phyloP scores from a whole-genome alignment of 139 green algal genomes.

The Gonium pectorale region DNA sequence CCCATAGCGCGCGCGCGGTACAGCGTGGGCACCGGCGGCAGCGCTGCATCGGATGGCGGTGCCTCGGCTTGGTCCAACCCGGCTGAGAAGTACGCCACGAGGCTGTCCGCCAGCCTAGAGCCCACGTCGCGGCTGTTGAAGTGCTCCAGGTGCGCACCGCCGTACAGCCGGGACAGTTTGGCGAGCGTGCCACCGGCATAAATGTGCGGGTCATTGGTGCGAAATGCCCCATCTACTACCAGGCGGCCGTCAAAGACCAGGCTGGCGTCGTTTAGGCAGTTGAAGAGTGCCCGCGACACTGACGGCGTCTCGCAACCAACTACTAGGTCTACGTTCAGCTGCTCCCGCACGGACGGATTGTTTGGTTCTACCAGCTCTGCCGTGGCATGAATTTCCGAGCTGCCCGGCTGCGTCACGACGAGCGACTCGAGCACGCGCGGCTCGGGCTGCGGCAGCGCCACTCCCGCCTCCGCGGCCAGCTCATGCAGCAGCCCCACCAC shows the following conservation, averaged over 20 bases:
- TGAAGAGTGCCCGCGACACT: slow-evolving; percentile 56
- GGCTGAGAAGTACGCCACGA: slow-evolving; percentile 11
- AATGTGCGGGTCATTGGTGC: slow-evolving; percentile 69
- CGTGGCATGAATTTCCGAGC: slow-evolving; percentile 66
- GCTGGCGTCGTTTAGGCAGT: slow-evolving; percentile 60
- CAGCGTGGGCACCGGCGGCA: neutral
- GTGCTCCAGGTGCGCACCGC: slow-evolving; percentile 56
- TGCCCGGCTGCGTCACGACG: slow-evolving; percentile 24
- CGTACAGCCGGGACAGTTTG: slow-evolving; percentile 69
- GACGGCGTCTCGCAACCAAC: slow-evolving; percentile 57
- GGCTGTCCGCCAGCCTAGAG: slow-evolving; percentile 50
- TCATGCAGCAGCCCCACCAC: slow-evolving; percentile 44
- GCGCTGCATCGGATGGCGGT: neutral
- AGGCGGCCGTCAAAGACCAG: slow-evolving; percentile 80
- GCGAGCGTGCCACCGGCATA: slow-evolving; percentile 68
- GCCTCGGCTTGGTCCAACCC: neutral
- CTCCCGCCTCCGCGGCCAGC: slow-evolving; percentile 42
- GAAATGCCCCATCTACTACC: slow-evolving; percentile 76
- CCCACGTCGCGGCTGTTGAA: slow-evolving; percentile 73
- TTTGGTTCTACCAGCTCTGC: slow-evolving; percentile 33
- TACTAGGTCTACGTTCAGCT: slow-evolving; percentile 62
- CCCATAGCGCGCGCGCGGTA: slow-evolving; percentile 47
- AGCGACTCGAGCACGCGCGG: slow-evolving; percentile 5
- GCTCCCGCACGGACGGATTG: neutral
- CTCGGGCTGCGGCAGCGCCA: slow-evolving; percentile 29